Evolutionary conservation across 2,329 filamentous ascomycete species (phyloP).

Genomic region (Sclerotinia borealis): DNA sequence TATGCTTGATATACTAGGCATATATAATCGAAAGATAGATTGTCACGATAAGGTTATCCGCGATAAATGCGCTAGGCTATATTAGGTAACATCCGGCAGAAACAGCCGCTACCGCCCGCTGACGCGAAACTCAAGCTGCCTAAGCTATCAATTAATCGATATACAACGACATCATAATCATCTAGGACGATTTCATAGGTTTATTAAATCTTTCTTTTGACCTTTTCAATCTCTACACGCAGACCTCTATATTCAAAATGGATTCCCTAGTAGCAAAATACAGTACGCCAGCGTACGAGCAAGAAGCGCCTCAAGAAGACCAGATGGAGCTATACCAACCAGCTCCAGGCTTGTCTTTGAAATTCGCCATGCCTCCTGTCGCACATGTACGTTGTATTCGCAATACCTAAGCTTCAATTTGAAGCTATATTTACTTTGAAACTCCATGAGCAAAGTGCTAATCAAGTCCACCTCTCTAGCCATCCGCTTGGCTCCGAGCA

Average conservation of each 20-base stretch:
- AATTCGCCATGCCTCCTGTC: constrained; percentile 91
- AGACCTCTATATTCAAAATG: constrained; percentile 48
- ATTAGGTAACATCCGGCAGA: background rate
- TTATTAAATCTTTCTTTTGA: background rate
- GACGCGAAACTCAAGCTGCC: constrained; percentile 28
- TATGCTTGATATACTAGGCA: too few species aligned
- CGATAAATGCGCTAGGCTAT: background rate
- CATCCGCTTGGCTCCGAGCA: constrained; percentile 89
- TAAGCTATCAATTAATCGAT: constrained; percentile 18
- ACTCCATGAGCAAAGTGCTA: constrained; percentile 34
- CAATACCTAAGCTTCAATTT: constrained; percentile 8
- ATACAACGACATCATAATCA: constrained; percentile 25
- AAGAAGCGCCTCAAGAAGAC: constrained; percentile 66
- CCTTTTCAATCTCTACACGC: background rate
- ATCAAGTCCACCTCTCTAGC: constrained; percentile 54
- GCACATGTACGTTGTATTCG: constrained; percentile 60
- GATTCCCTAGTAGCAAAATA: constrained; percentile 91
- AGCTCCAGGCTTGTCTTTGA: constrained; percentile 73
- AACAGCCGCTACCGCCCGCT: constrained; percentile 3
- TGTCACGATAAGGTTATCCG: background rate
- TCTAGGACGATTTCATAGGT: background rate
- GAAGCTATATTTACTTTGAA: constrained; percentile 8
- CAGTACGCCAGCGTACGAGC: constrained; percentile 68
- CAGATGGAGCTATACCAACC: constrained; percentile 67
- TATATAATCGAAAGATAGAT: background rate